Percentiles rank a stretch among this genome's conserved stretches.
phyloP scores from a whole-genome alignment of 2,329 filamentous ascomycete genomes.

The Helotiales sp. region DNA sequence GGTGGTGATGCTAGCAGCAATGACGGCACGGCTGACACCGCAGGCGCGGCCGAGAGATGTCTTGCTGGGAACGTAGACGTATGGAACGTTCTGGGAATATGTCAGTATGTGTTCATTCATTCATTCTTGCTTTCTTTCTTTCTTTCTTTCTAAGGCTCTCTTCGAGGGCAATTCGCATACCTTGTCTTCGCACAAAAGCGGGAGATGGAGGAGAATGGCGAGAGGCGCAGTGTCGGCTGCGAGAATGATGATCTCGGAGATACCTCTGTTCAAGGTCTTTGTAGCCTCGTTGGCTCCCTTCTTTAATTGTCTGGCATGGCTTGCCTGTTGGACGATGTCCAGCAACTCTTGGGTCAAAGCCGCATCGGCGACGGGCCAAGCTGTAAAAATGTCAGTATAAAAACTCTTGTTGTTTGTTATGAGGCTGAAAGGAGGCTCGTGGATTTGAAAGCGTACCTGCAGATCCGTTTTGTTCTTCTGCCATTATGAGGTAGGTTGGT shows the following conservation, averaged over 20 bases:
- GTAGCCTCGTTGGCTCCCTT: slow-evolving; percentile 88
- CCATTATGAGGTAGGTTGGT: slow-evolving; percentile 34
- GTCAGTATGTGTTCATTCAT: slow-evolving; percentile 39
- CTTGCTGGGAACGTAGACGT: slow-evolving; percentile 78
- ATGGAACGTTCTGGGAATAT: slow-evolving; percentile 62
- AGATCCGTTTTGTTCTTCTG: slow-evolving; percentile 44
- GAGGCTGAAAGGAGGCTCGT: no score
- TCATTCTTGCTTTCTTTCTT: no score
- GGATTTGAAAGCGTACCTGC: slow-evolving; percentile 32
- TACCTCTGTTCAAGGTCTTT: slow-evolving; percentile 90
- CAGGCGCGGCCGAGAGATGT: slow-evolving; percentile 86
- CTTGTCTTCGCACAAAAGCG: slow-evolving; percentile 84
- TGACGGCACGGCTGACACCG: slow-evolving; percentile 87
- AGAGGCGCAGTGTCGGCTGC: slow-evolving; percentile 88
- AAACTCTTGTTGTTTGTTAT: slow-evolving; percentile 1
- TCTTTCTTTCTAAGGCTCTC: no score
- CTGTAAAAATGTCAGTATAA: slow-evolving; percentile 43
- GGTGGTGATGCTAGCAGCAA: slow-evolving; percentile 85
- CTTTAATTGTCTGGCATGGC: slow-evolving; percentile 75
- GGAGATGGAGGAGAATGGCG: slow-evolving; percentile 86
- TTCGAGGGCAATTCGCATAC: slow-evolving; percentile 22
- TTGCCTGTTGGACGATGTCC: slow-evolving; percentile 69
- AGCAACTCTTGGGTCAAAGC: slow-evolving; percentile 81
- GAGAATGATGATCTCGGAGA: slow-evolving; percentile 85
- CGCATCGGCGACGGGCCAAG: slow-evolving; percentile 75